Base-by-base conservation (phyloP, 179 eudicot species). In the Corrigiola litoralis region DNA sequence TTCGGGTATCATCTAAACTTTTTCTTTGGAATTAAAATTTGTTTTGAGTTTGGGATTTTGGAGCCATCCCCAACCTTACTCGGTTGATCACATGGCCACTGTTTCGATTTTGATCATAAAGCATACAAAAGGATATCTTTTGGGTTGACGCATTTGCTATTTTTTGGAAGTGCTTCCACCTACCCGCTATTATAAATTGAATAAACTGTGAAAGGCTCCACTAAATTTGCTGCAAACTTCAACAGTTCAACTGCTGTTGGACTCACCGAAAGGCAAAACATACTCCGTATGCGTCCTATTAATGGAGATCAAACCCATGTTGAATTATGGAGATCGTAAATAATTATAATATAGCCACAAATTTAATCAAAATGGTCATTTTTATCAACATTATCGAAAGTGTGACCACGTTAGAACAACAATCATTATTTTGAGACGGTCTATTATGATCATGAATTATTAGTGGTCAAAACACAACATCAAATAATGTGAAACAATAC, bases 31-130 rank as follows among this genome's bases (percentile, higher is more conserved):
- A 36, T 36, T 6, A 1, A 37, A 54, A 53, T 12, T 32, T 9
- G 17, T 32, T 47, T 16, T 27, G 61, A 72, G 53, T 58, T 31
- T 66, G 71, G 71, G 61, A 66, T 51, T 72, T 66, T 72, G 76
- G 66, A 59, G 76, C 61, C 71, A 66, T 72, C 61, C 76, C 62
- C 41, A 50, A n/a, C 33, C 42, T 58, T 0, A 58, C 21, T 65
- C 8, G 61, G 66, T 57, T 51, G 17, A 31, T 65, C 70, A 72
- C 75, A 65, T 64, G 75, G 46, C 6, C 5, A 36, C 44, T 25
- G 21, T 57, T 34, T 20, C 4, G 5, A 12, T 13, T 53, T 20
- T 46, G 48, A 38, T 24, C 64, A 52, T 45, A 25, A 45, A 36
- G 55, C 17, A 54, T 63, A 44, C 23, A 63, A 70, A 63, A 32